A percentile compares a stretch with the other conserved stretches of the same genome.
These are phyloP conservation scores for Penicillium riverlandense DNA, from an alignment of 495 filamentous ascomycete species.

Conservation along the genomic window DNA sequence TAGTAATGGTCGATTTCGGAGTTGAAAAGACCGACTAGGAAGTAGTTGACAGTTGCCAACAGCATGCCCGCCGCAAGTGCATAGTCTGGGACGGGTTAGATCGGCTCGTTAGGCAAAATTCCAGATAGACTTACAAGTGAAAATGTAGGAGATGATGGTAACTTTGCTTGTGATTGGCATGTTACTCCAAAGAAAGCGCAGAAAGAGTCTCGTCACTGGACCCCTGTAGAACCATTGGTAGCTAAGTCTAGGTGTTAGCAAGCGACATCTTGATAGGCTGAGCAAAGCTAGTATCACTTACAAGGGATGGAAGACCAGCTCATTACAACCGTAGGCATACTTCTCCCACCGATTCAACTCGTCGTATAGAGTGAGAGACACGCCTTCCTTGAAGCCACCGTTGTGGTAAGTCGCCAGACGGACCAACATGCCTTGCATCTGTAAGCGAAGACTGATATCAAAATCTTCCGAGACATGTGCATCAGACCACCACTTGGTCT, in stretches of 20 bases:
- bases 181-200: constrained; percentile 59
- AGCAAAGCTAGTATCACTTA: background rate
- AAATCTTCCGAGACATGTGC: constrained; percentile 37
- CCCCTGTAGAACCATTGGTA: constrained; percentile 55
- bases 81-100: constrained; percentile 15
- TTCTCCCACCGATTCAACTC: constrained; percentile 41
- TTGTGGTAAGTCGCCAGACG: constrained; percentile 33
- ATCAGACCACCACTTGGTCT: constrained; percentile 37
- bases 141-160: constrained; percentile 75
- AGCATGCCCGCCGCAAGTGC: constrained; percentile 33
- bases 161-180: constrained; percentile 74
- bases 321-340: constrained; percentile 29
- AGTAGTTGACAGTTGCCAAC: constrained; percentile 27
- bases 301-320: constrained; percentile 52
- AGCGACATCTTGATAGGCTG: no score
- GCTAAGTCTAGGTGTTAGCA: background rate
- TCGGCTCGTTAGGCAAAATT: background rate
- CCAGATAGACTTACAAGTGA: constrained; percentile 43
- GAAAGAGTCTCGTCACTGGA: constrained; percentile 68
- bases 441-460: constrained; percentile 34
- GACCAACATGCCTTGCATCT: constrained; percentile 29
- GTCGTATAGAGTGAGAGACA: constrained; percentile 40
- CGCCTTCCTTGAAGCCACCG: constrained; percentile 39
- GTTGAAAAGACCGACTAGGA: constrained; percentile 57
- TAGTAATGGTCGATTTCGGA: constrained; percentile 71